Evolutionary conservation across 169 alveolate genomes (phyloP), one percentile per base, ranked within the genome.

Genomic region (Amoebophrya sp.): DNA sequence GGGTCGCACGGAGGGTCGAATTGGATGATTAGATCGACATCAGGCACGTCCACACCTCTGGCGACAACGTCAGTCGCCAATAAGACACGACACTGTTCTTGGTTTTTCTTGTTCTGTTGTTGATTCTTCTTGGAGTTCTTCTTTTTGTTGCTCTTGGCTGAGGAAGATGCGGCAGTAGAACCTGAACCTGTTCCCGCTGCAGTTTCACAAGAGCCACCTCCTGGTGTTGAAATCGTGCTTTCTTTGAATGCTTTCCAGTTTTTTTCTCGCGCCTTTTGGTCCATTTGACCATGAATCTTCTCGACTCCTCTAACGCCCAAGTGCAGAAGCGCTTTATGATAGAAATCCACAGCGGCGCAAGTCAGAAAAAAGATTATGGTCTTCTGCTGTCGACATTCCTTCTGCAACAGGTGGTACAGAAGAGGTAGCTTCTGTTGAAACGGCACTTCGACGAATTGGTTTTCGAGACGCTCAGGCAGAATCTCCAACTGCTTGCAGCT

Each of bases 31-130:
- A 97, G 96, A 92, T 98, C 99, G 10, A 99, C 99, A 90, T 96
- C 95, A 24, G 99, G 99, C 90, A 99, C 96, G 95, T 99, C 99
- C 14, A 99, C 94, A 0, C 99, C 99, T 90, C 99, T 95, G 78
- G 99, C 97, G 0, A 99, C 99, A 0, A 99, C 99, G 94, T 99
- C 99, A 24, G 99, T 99, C 0, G 99, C 99, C 40, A 98, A 97
- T 92, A 98, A 96, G 41, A 98, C 96, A 89, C 95, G 95, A 3
- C 92, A 41, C 38, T 47, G 36, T 14, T 36, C 90, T 33, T n/a
- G n/a, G 38, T 12, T 0, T 39, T 78, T n/a, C 90, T 83, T 40
- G 77, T 38, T 12, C 39, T 78, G 33, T 23, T n/a, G 89, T 12
- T 65, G 12, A 39, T 10, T 33, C 53, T 55, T 34, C 89, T 39